A percentile compares a stretch with the other conserved stretches of the same genome.
These are phyloP conservation scores for Radiomyces spectabilis DNA, from an alignment of 192 early-diverging fungal species.

Conservation along the genomic window DNA sequence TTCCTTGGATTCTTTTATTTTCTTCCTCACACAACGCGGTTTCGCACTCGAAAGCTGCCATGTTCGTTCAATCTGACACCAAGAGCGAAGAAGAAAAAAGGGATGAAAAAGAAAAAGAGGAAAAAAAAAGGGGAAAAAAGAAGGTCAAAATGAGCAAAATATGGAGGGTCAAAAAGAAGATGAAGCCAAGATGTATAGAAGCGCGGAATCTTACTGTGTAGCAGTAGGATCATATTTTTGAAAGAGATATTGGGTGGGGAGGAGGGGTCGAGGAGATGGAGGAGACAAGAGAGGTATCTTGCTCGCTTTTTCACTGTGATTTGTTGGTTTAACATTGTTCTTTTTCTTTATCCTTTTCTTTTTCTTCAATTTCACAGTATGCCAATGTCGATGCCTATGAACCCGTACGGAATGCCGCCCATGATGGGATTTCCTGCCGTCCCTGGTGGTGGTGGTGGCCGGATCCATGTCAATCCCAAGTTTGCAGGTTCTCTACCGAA, in stretches of 20 bases:
- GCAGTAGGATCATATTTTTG: no score
- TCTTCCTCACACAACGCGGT: no score
- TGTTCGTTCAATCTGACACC: no score
- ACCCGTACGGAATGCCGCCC: not conserved
- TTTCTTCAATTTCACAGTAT: not conserved
- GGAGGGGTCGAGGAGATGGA: no score
- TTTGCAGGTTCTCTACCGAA: not conserved
- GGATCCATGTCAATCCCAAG: not conserved
- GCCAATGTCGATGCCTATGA: conserved; percentile 4
- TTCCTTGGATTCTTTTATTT: no score
- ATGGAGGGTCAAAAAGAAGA: not conserved
- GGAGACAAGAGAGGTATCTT: no score
- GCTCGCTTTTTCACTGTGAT: not conserved
- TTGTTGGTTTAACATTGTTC: not conserved
- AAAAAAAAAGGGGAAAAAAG: not conserved
- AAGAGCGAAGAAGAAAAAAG: no score
- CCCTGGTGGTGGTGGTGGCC: no score
- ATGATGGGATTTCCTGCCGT: not conserved
- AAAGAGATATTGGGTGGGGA: no score
- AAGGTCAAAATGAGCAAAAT: not conserved
- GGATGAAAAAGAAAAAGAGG: no score
- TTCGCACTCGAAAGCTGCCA: no score
- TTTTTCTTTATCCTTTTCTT: not conserved
- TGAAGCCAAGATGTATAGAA: not conserved
- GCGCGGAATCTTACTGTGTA: no score